These are phyloP conservation scores for Colletotrichum sansevieriae DNA, from an alignment of 2,329 filamentous ascomycete species.

Conservation along the genomic window DNA sequence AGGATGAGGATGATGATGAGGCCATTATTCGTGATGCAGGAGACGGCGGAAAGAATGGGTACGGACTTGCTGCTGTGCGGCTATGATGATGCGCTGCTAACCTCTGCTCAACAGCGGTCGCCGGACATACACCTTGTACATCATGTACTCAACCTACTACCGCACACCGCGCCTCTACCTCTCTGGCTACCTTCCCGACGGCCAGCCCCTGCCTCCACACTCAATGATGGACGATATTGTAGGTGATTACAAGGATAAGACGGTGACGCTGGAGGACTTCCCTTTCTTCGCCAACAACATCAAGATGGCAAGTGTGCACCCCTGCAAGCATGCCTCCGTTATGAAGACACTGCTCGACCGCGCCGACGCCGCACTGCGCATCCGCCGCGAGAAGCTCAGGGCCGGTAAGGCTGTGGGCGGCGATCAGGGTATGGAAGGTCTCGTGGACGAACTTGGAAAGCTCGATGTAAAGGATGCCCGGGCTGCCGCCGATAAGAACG, in stretches of 20 bases:
- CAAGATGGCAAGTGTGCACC: constrained; percentile 97
- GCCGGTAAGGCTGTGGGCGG: constrained; percentile 64
- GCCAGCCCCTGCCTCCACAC: constrained; percentile 84
- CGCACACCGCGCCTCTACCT: constrained; percentile 95
- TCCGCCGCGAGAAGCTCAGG: constrained; percentile 85
- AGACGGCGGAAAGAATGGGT: constrained; percentile 62
- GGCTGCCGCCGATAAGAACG: constrained; percentile 63
- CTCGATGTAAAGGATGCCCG: constrained; percentile 69
- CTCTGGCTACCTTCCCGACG: constrained; percentile 85
- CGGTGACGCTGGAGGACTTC: constrained; percentile 97
- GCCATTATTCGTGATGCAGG: constrained; percentile 89
- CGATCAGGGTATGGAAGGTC: constrained; percentile 80
- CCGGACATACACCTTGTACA: constrained; percentile 98
- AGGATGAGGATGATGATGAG: constrained; percentile 96
- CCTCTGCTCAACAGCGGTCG: constrained; percentile 69
- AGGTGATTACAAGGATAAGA: constrained; percentile 98
- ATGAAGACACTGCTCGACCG: constrained; percentile 98
- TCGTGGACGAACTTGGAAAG: constrained; percentile 84
- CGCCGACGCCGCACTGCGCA: constrained; percentile 91
- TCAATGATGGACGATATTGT: constrained; percentile 98
- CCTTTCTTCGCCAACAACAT: constrained; percentile 91
- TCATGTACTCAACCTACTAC: constrained; percentile 97
- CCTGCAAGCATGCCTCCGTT: constrained; percentile 95
- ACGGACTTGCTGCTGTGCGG: constrained; percentile 36
- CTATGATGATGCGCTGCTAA: constrained; percentile 34